These are phyloP conservation scores for Thelonectria blattea DNA, from an alignment of 2,329 filamentous ascomycete species.

Conservation along the genomic window DNA sequence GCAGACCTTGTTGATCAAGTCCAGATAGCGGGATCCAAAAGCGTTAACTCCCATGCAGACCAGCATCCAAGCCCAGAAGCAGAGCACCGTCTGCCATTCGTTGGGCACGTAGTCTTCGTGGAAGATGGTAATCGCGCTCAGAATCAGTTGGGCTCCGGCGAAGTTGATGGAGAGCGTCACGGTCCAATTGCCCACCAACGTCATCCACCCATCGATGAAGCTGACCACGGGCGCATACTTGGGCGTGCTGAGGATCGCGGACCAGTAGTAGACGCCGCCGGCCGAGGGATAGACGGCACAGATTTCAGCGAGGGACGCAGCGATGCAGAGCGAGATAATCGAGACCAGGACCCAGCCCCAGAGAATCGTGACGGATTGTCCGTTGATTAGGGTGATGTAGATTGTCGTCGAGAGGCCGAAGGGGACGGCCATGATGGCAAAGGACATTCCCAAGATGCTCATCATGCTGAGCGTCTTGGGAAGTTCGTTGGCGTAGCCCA, in stretches of 20 bases:
- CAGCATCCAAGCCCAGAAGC: conserved; percentile 71
- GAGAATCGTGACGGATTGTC: conserved; percentile 72
- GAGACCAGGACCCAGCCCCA: conserved; percentile 72
- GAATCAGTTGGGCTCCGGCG: conserved; percentile 70
- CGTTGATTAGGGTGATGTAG: conserved; percentile 64
- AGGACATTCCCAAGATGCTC: conserved; percentile 54
- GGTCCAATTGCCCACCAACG: conserved; percentile 73
- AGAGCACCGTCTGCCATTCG: conserved; percentile 74
- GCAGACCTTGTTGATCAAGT: conserved; percentile 70
- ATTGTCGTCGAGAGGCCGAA: conserved; percentile 57
- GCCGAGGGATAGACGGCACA: conserved; percentile 67
- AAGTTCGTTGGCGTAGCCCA: conserved; percentile 56
- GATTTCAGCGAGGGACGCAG: conserved; percentile 75
- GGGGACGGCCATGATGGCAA: conserved; percentile 57
- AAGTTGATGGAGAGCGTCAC: conserved; percentile 73
- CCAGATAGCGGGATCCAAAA: conserved; percentile 62
- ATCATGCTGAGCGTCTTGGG: conserved; percentile 56
- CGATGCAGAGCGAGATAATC: conserved; percentile 73
- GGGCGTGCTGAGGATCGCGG: conserved; percentile 66
- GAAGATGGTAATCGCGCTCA: conserved; percentile 69
- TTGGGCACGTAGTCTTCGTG: conserved; percentile 63
- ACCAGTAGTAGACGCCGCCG: conserved; percentile 75
- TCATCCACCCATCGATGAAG: conserved; percentile 77
- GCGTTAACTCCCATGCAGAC: conserved; percentile 70
- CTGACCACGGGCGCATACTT: conserved; percentile 67